Base-by-base conservation (phyloP, 2,329 filamentous ascomycete genomes). In the Pezicula rhizophila region DNA sequence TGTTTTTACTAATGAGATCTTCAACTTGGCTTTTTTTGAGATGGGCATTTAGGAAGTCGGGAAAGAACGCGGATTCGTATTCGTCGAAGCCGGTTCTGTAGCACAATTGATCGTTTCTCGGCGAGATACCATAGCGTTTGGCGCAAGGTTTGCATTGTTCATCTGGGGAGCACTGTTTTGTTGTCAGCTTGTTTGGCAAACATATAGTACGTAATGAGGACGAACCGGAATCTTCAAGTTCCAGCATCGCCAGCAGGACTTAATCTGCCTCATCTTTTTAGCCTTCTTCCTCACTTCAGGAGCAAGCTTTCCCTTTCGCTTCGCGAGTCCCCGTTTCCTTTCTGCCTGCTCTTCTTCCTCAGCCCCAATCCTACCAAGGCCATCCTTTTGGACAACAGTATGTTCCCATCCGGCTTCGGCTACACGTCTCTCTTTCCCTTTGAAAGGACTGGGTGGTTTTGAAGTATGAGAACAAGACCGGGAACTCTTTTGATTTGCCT, bases 181-280 rank as follows among this genome's bases (percentile, higher is more conserved):
- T 26, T 12, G 5, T 49, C 26, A 52, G 51, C 26, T 17, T 18
- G 28, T 25, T 18, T 12, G n/a, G 14, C 23, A 17, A 12, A 17
- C 11, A 17, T 26, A 6, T 15, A 17, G 25, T 34, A 11, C 11
- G 12, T 14, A 12, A 17, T 15, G 34, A 37, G 28, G 20, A 23
- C 44, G 50, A 37, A 57, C 54, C 5, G 55, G 46, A 8, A 56
- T 52, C 48, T 60, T 59, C 46, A 56, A 54, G 3, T 52, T 50
- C 58, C 57, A 59, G 33, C 58, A 59, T 18, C 53, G 52, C 57
- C 57, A 59, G 43, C 58, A 60, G 2, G 58, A 57, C 14, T 47
- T 47, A 17, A 55, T 37, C 28, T 43, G 52, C 10, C 58, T 49
- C 10, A 60, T 55, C 12, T 42, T 46, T 14, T 49, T 48, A 10